Evolutionary conservation across 1,139 yeast genomes (phyloP).

Genomic region (Hyphopichia burtonii): DNA sequence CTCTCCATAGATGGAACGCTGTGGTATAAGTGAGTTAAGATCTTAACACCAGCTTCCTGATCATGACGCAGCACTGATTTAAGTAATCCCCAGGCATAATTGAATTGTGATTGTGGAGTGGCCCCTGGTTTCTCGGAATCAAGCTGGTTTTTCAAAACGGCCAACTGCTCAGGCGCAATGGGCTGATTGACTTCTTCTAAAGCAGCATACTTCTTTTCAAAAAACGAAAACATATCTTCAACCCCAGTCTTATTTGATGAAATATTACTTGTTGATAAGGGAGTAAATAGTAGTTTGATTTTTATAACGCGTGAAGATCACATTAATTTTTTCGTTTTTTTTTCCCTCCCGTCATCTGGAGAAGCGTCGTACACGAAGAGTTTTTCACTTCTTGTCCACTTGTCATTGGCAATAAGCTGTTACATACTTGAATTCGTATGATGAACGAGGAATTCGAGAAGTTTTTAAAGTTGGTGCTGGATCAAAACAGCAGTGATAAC

Average conservation of each 20-base stretch:
- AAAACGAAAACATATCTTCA: background rate
- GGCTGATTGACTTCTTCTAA: slow-evolving; percentile 52
- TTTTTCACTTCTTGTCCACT: background rate
- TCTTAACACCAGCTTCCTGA: slow-evolving; percentile 75
- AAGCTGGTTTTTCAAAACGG: slow-evolving; percentile 73
- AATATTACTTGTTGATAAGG: no score
- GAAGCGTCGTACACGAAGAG: background rate
- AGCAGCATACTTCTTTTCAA: slow-evolving; percentile 27
- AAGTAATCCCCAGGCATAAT: slow-evolving; percentile 94
- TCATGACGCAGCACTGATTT: slow-evolving; percentile 62
- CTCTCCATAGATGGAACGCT: slow-evolving; percentile 82
- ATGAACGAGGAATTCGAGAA: background rate
- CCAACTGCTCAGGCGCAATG: slow-evolving; percentile 71
- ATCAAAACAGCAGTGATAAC: slow-evolving; percentile 41
- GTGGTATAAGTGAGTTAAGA: slow-evolving; percentile 71
- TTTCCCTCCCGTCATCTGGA: background rate
- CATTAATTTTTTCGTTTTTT: background rate
- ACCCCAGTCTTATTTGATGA: no score
- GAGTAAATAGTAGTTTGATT: background rate
- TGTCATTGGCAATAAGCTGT: background rate
- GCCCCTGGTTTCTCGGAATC: slow-evolving; percentile 79
- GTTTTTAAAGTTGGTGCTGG: slow-evolving; percentile 18
- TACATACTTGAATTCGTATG: background rate
- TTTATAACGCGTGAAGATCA: background rate
- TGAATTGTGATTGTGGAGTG: slow-evolving; percentile 81